Base-by-base conservation (phyloP, 2,329 filamentous ascomycete genomes). In the Colletotrichum spinosum region DNA sequence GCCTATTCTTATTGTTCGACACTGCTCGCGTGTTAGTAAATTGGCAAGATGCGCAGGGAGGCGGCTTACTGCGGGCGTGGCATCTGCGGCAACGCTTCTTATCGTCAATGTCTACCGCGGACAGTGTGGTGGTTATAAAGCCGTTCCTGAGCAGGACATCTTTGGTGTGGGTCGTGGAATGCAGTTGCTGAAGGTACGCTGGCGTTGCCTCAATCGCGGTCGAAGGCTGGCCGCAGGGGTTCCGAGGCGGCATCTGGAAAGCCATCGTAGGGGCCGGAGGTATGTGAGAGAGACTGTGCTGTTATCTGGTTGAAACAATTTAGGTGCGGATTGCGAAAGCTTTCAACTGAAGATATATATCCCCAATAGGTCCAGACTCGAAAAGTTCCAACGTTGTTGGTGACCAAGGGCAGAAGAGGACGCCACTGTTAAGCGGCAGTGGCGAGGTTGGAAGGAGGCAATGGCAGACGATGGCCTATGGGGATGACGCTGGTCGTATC, bases 61-160 rank as follows among this genome's bases (percentile, higher is more conserved):
- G 25, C 6, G 17, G 13, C 64, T 51, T n/a, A 62, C 56, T 58
- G 39, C 55, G 65, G 50, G 72, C 71, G 42, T 54, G 55, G 58
- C 76, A 78, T 25, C 62, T 67, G 17, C 51, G 58, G 63, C 76
- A 78, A 17, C 75, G 72, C 49, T 68, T 71, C 69, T 77, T 78
- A n/a, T 69, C 70, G 7, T 75, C 68, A 3, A 78, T 55, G 11
- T 77, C 74, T 1, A 60, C 51, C 15, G 41, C 17, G 3, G 71
- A 69, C 7, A 76, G 69, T 52, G 73, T 72, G 2, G 52, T 42
- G 9, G 76, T 39, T 15, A 75, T 58, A 48, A 75, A 77, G 39
- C 74, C 74, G 8, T 65, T 68, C 44, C 68, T 71, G 34, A 67
- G 53, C 6, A 76, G 57, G 10, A 70, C 60, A 33, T 67, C 37